Base-by-base conservation (phyloP, 257 asterid genomes). In the Solanum pimpinellifolium region DNA sequence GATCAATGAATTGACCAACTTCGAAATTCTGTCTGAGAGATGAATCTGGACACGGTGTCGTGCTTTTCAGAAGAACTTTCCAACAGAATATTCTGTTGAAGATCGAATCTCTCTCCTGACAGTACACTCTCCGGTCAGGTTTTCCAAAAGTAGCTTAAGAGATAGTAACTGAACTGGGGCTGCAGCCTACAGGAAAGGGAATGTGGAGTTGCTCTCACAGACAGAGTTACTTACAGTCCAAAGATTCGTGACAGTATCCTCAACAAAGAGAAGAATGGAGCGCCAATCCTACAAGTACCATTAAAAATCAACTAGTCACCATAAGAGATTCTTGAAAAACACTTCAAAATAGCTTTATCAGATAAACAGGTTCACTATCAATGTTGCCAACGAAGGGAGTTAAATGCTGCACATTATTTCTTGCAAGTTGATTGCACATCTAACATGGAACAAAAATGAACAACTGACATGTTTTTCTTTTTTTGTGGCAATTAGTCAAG, bases 281-380 rank as follows among this genome's bases (percentile, higher is more conserved):
- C 80, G 86, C 99, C 98, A 97, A 87, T 95, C 98, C 98, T 95
- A 69, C 68, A 92, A 76, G 60, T 42, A 42, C 14, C 18, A 88
- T 90, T 88, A 87, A 78, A 88, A 86, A 44, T 21, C 21, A 47
- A 59, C 83, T n/a, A 8, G 39, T 42, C 25, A 44, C 59, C 37
- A 13, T 4, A 77, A 77, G 60, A n/a, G 8, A 76, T 42, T 42
- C 83, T 13, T n/a, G 9, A 13, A 41, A 2, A n/a, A 2, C 37
- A 42, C 83, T n/a, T n/a, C 21, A 77, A 77, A 77, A n/a, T 77
- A 77, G 62, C 83, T 41, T 44, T 77, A 77, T 44, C 21, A 76
- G 83, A 76, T 42, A 16, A 76, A 42, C 23, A 23, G 35, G 13
- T 41, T 25, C 83, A 77, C 14, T n/a, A 77, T 42, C 35, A 14